Percentiles rank a stretch among this genome's conserved stretches.
Conservation (phyloP, 352 stramenopile species). For the Pythium chondricola region DNA sequence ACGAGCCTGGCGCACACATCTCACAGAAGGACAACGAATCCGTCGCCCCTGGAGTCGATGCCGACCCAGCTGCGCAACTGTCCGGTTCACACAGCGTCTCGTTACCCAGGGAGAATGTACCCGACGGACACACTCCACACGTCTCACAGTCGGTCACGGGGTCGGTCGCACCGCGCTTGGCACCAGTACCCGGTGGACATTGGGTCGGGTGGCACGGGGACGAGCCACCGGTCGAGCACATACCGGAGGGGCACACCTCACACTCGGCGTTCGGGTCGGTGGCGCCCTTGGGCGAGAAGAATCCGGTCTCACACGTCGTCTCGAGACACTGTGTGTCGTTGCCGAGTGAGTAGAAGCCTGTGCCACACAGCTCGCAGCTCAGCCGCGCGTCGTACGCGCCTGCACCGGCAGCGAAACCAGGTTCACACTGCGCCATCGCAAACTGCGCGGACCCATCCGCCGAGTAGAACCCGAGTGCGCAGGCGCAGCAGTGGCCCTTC, state of each 20-base stretch:
- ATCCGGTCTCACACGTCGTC: constrained; percentile 23
- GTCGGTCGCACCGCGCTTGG: constrained; percentile 20
- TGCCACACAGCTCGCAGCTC: constrained; percentile 28
- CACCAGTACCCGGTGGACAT: constrained; percentile 29
- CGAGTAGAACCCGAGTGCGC: constrained; percentile 30
- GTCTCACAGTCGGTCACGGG: constrained; percentile 21
- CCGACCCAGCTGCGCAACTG: constrained; percentile 23
- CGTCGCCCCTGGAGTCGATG: constrained; percentile 19
- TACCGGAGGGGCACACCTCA: constrained; percentile 27
- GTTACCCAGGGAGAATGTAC: constrained; percentile 26
- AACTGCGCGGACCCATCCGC: constrained; percentile 29
- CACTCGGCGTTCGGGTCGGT: constrained; percentile 21
- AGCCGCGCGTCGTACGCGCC: constrained; percentile 21
- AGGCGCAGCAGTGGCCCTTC: constrained; percentile 39
- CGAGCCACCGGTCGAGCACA: constrained; percentile 28
- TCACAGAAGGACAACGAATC: constrained; percentile 27
- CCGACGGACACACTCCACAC: constrained; percentile 24
- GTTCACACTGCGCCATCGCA: constrained; percentile 29
- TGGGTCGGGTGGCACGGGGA: constrained; percentile 28
- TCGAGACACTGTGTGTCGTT: constrained; percentile 27
- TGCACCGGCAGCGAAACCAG: constrained; percentile 27
- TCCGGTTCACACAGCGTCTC: constrained; percentile 28
- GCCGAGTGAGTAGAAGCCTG: constrained; percentile 32
- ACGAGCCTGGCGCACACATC: constrained; percentile 26
- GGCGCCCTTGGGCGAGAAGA: constrained; percentile 32